A percentile compares a stretch with the other conserved stretches of the same genome.
phyloP scores from a whole-genome alignment of 768 basidiomycete species.

The Leccinum disarticulatum region DNA sequence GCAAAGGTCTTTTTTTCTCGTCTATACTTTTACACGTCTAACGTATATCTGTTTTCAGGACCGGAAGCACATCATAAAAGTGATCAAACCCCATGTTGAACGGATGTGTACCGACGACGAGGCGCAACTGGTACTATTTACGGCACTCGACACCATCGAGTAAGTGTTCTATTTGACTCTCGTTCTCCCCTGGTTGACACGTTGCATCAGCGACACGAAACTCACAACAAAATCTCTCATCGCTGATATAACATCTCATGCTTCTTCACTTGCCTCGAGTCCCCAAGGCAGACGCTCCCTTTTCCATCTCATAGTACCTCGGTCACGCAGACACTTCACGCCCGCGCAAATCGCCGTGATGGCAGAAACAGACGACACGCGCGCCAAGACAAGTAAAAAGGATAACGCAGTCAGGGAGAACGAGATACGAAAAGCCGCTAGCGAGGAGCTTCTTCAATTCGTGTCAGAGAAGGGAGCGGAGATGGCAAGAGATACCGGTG shows the following conservation, averaged over 20 bases:
- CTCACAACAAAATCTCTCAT: slow-evolving; percentile 79
- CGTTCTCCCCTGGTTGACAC: background rate
- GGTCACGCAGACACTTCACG: slow-evolving; percentile 84
- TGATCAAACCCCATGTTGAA: slow-evolving; percentile 85
- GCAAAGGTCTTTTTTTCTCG: slow-evolving; percentile 60
- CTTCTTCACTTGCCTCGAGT: slow-evolving; percentile 55
- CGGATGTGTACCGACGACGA: slow-evolving; percentile 88
- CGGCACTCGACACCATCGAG: slow-evolving; percentile 89
- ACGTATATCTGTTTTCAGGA: slow-evolving; percentile 46
- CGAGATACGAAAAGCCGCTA: slow-evolving; percentile 74
- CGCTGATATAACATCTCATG: slow-evolving; percentile 59
- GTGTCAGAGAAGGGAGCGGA: slow-evolving; percentile 60
- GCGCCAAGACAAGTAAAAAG: slow-evolving; percentile 84
- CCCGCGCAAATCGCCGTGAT: slow-evolving; percentile 73
- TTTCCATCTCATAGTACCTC: slow-evolving; percentile 80
- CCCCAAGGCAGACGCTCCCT: slow-evolving; percentile 81
- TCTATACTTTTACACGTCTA: background rate
- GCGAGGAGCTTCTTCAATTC: slow-evolving; percentile 71
- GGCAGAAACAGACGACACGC: slow-evolving; percentile 68
- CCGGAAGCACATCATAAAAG: slow-evolving; percentile 88
- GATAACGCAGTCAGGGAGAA: slow-evolving; percentile 55
- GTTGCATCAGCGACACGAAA: slow-evolving; percentile 75
- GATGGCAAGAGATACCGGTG: slow-evolving; percentile 72
- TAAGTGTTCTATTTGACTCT: slow-evolving; percentile 35
- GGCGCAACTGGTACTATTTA: slow-evolving; percentile 87